Evolutionary conservation across 2,329 filamentous ascomycete genomes (phyloP), one percentile per base, ranked within the genome.

Genomic region (Ophiostoma populinum): DNA sequence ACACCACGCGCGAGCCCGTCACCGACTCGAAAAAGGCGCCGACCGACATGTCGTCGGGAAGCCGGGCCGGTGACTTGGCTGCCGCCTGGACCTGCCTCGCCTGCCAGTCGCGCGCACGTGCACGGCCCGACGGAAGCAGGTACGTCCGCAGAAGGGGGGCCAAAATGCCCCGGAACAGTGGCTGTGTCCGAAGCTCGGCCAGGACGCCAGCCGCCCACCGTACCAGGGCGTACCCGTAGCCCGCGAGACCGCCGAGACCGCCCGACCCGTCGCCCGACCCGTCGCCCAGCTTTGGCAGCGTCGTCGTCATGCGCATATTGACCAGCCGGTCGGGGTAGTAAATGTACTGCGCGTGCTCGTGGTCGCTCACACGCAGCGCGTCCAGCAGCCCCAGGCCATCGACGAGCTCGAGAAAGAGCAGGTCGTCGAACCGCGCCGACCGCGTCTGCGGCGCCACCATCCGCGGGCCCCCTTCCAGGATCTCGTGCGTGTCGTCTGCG

Each of bases 311-410:
- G 16, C 35, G 20, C 34, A 80, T 55, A 17, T 63, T 62, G 35
- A 83, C 77, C 20, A 90, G 67, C 48, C 75, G 80, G 51, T 93
- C 80, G 2, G 81, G 81, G 49, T 92, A 92, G 64, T 90, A 94
- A 40, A 95, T 62, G 54, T 76, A 94, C 42, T 85, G 78, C 49
- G 61, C 35, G 64, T 62, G 35, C 13, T 17, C 13, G 12, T 4
- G 65, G 56, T 66, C 62, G 54, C 54, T 30, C 63, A 73, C 47
- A 58, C 58, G 34, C 21, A 82, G 51, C 39, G 77, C 58, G 36
- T 70, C 52, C 15, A 24, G 15, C 22, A 36, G 28, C 24, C 32
- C 34, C 15, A 46, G 41, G 30, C 34, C 29, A 32, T 42, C 43
- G 6, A 87, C 80, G 61, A 92, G 54, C 44, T 79, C 71, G 37